Base-by-base conservation (phyloP, 352 stramenopile species). In the Globisporangium recalcitrans region DNA sequence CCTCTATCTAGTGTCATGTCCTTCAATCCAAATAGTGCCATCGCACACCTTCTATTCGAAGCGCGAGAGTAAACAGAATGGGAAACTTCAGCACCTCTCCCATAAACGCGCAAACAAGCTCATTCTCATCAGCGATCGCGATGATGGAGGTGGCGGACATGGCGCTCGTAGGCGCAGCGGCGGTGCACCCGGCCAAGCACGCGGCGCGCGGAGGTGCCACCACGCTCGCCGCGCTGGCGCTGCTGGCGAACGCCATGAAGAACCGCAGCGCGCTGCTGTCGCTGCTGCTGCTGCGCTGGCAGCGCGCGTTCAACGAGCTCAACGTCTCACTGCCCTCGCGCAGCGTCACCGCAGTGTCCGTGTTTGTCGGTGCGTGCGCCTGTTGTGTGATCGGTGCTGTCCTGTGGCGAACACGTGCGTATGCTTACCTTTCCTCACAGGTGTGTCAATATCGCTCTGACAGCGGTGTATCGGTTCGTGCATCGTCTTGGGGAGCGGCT, bases 281-380 rank as follows among this genome's bases (percentile, higher is more conserved):
- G 16, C 22, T 62, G 52, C 32, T 67, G 48, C 46, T 63, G 62
- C 55, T 62, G 38, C 48, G 46, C 32, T 52, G 56, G 62, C n/a
- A 31, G n/a, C 56, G 26, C 47, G 55, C 36, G 16, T 34, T 44
- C 3, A 19, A 42, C 22, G 10, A 38, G 24, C 31, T 56, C 10
- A 26, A 40, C 34, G 8, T 69, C 9, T 10, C 40, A 7, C 16
- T 52, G 27, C 80, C 77, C 4, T 75, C 74, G n/a, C 75, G 74
- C 48, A 86, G 78, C 64, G 48, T 74, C 19, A 51, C 74, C 19
- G 73, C 80, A 4, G 63, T 89, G 27, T 75, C 75, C 8, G 56
- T 89, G 16, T 87, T 89, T 65, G 75, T 89, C 46, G 80, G 80
- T 87, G 14, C 29, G 77, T 74, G 26, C 9, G 14, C 24, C 13